phyloP scores from a whole-genome alignment of 768 basidiomycete species.

The Porpolomopsis calyptriformis region DNA sequence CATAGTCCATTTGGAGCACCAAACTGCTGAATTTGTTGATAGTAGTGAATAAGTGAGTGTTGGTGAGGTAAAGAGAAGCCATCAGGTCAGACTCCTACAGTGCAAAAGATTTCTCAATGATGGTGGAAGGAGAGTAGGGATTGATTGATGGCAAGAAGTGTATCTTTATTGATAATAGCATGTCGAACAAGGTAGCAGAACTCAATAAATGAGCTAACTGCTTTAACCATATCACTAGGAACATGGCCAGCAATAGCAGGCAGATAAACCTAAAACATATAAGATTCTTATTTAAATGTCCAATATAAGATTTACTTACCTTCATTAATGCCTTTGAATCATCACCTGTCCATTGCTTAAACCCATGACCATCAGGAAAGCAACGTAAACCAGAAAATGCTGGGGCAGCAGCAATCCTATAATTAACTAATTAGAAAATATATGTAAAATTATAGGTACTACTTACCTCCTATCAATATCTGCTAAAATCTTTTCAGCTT shows the following conservation, averaged over 20 bases:
- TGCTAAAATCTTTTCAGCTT: conserved; percentile 16
- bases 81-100: conserved; percentile 6
- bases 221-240: conserved; percentile 10
- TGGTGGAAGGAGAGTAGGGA: conserved; percentile 9
- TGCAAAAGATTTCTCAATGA: conserved; percentile 10
- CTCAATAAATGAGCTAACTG: conserved; percentile 14
- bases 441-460: too few species aligned
- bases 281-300: background rate
- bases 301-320: background rate
- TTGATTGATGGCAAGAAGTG: conserved; percentile 5
- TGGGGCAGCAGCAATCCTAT: conserved; percentile 7
- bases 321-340: conserved; percentile 11
- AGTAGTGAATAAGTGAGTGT: conserved; percentile 15
- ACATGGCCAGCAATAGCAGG: conserved; percentile 14
- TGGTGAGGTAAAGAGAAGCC: conserved; percentile 12
- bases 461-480: conserved; percentile 20
- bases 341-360: conserved; percentile 11
- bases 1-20: conserved; percentile 16
- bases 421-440: too few species aligned
- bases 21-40: conserved; percentile 9
- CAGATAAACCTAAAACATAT: conserved; percentile 14
- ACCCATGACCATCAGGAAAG: conserved; percentile 7
- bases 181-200: conserved; percentile 17
- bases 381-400: conserved; percentile 5
- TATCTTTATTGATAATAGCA: conserved; percentile 6